Evolutionary conservation across 768 basidiomycete species (phyloP).

Genomic region (Tephrocybe rancida): DNA sequence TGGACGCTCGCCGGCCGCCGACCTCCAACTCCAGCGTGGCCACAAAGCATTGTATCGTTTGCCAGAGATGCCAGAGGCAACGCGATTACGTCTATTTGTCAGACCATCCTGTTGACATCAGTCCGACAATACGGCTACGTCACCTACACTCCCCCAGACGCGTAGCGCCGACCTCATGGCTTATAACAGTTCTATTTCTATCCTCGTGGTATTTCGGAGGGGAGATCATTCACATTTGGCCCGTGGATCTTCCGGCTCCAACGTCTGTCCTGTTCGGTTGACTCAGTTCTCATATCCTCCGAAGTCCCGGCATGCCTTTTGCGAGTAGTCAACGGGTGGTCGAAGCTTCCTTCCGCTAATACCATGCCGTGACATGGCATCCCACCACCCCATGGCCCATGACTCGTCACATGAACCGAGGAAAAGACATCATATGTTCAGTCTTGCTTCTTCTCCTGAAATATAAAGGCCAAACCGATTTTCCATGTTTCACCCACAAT

Average conservation of each 20-base stretch:
- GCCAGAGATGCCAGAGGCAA: too few relatives aligned
- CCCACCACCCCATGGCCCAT: background rate
- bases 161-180: background rate
- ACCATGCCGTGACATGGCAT: background rate
- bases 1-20: too few relatives aligned
- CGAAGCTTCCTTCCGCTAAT: background rate
- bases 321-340: background rate
- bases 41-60: too few relatives aligned
- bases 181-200: too few relatives aligned
- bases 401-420: slow-evolving; percentile 6
- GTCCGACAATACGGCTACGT: background rate
- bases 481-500: background rate
- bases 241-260: background rate
- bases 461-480: background rate
- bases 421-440: background rate
- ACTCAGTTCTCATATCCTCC: background rate
- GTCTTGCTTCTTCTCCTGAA: background rate
- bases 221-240: background rate
- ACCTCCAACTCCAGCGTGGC: too few relatives aligned
- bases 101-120: background rate
- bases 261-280: background rate
- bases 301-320: background rate
- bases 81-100: too few relatives aligned
- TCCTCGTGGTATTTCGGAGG: background rate
- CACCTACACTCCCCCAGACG: background rate